Evolutionary conservation across 805 yeast species (phyloP).

Genomic region (Metschnikowia arizonensis): DNA sequence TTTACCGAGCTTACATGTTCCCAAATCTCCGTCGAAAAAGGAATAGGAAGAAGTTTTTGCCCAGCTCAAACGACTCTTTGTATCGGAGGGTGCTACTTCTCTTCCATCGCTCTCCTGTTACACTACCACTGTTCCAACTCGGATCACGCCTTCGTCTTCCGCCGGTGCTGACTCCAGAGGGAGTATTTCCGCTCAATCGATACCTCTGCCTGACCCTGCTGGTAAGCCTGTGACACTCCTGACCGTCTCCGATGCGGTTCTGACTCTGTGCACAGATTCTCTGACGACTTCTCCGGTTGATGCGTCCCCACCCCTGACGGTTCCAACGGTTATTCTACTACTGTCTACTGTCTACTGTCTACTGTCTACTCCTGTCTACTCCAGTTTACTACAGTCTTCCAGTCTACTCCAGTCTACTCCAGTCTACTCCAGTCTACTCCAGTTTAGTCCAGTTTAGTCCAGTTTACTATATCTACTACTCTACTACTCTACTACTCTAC

Average conservation of each 20-base stretch:
- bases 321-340: no score
- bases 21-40: not conserved
- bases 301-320: not conserved
- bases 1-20: not conserved
- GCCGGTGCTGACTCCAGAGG: not conserved
- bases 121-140: not conserved
- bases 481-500: no score
- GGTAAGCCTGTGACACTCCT: not conserved
- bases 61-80: not conserved
- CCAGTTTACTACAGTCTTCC: no score
- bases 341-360: not conserved
- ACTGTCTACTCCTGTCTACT: not conserved
- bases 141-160: not conserved
- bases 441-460: no score
- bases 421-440: no score
- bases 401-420: no score
- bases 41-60: not conserved
- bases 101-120: not conserved
- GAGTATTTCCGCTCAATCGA: not conserved
- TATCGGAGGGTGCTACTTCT: not conserved
- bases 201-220: not conserved
- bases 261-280: not conserved
- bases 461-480: no score
- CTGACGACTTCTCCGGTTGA: not conserved
- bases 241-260: not conserved